Evolutionary conservation across 192 early-diverging fungal species (phyloP), one percentile per base, ranked within the genome.

Genomic region (Dimargaris xerosporica): DNA sequence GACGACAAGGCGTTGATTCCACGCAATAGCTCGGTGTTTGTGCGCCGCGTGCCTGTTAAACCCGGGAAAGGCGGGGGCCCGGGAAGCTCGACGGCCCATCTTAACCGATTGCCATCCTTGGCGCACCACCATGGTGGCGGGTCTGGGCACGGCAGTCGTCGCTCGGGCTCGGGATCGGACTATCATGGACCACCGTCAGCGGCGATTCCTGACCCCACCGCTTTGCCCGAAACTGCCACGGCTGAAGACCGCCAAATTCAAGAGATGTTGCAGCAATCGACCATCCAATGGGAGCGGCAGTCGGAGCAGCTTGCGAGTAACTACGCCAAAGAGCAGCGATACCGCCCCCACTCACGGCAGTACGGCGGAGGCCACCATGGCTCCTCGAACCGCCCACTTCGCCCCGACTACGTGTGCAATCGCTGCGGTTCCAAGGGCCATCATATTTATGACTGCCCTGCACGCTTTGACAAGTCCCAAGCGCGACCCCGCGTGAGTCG

Each of bases 351-450:
- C 52, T 41, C 68, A 41, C 64, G 65, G 46, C 50, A 66, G 21
- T 67, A 66, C 44, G 55, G 63, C 58, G 64, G 71, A 44, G 52
- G 61, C 65, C 48, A 66, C 61, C 59, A 66, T n/a, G 71, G 67
- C 43, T 68, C 80, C 61, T 67, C 73, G 52, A 70, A 72, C 52
- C 73, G 79, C 11, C 73, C 82, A 25, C 87, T 86, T 6, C 86
- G 83, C 19, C 76, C 80, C 26, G 87, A 81, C 67, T 98, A 96
- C 69, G 83, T 96, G 1, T 98, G 94, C 72, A 88, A 86, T 63
- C 75, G 92, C 59, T 98, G 95, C 66, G 91, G 92, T 39, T 80
- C 87, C 54, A 88, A 89, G 68, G 91, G 93, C 12, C 96, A 98
- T 71, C 93, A 82, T 75, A 95, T 98, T 63, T 78, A 86, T 47